A percentile compares a stretch with the other conserved stretches of the same genome.
These are phyloP conservation scores for Mariannaea elegans DNA, from an alignment of 2,329 filamentous ascomycete genomes.

Conservation along the genomic window DNA sequence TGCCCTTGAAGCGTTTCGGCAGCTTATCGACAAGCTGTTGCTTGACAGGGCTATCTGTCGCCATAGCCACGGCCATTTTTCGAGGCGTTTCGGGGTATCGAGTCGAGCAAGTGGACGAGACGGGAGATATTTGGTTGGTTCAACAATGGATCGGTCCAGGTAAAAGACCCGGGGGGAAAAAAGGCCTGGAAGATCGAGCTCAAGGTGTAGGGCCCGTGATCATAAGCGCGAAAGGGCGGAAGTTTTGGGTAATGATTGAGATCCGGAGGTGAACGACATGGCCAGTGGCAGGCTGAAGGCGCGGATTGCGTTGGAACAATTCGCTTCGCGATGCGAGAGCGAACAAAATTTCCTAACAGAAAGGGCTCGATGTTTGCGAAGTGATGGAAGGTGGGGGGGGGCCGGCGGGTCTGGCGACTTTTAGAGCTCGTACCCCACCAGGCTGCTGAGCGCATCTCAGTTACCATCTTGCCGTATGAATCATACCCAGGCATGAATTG, in stretches of 20 bases:
- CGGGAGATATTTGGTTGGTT: neutral
- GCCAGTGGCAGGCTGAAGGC: slow-evolving; percentile 24
- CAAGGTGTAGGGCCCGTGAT: slow-evolving; percentile 12
- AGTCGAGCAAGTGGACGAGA: neutral
- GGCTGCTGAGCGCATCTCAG: slow-evolving; percentile 22
- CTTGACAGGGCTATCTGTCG: slow-evolving; percentile 64
- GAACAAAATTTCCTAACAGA: slow-evolving; percentile 33
- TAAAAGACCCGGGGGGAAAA: neutral
- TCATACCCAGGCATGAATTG: slow-evolving; percentile 21
- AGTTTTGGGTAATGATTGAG: slow-evolving; percentile 9
- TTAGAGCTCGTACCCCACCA: slow-evolving; percentile 40
- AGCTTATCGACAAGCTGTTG: slow-evolving; percentile 89
- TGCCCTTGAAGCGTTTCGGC: slow-evolving; percentile 89
- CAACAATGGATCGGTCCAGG: neutral
- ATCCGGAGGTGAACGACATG: slow-evolving; percentile 30
- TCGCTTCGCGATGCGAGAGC: slow-evolving; percentile 17
- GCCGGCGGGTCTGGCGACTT: neutral
- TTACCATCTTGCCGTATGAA: slow-evolving; percentile 15
- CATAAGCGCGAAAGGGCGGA: slow-evolving; percentile 22
- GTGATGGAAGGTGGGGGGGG: neutral
- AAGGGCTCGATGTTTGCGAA: neutral
- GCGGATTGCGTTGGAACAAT: neutral
- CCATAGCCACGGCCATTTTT: slow-evolving; percentile 19
- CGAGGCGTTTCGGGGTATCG: neutral
- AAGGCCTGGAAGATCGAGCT: neutral